Conservation (phyloP, 768 basidiomycete genomes). For the Suillus sp. region DNA sequence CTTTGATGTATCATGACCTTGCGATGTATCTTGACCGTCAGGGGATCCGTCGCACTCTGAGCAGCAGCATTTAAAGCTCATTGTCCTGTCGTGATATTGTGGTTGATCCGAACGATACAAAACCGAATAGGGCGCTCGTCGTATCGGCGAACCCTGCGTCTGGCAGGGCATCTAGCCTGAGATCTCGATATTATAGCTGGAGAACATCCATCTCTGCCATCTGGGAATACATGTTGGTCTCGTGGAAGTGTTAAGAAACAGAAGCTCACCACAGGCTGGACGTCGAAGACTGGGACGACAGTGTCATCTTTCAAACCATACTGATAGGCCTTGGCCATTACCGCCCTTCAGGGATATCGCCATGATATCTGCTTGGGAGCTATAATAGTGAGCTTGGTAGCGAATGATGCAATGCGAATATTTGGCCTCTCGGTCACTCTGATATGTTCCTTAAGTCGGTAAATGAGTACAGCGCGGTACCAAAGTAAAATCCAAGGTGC, state of each 20-base stretch:
- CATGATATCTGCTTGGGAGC: conserved; percentile 96
- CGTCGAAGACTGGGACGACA: not conserved
- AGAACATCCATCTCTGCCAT: not conserved
- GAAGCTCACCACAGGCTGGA: not conserved
- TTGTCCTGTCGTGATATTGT: not conserved
- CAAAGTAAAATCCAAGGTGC: not conserved
- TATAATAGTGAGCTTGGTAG: conserved; percentile 89
- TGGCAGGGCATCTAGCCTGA: not conserved
- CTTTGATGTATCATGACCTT: too few relatives aligned
- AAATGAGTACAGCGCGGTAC: not conserved
- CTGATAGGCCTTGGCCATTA: conserved; percentile 92
- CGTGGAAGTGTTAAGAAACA: not conserved
- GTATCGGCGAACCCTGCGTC: not conserved
- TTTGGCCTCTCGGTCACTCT: conserved; percentile 81
- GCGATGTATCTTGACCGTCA: conserved; percentile 43
- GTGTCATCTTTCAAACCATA: conserved; percentile 87
- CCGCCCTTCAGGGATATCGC: conserved; percentile 83
- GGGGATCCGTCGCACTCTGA: conserved; percentile 17
- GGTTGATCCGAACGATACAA: not conserved
- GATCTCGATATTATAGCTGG: not conserved
- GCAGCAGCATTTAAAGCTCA: not conserved
- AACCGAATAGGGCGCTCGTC: not conserved
- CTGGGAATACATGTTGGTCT: not conserved
- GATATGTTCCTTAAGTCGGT: conserved; percentile 74
- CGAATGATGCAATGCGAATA: conserved; percentile 83